Percentiles rank a stretch among this genome's conserved stretches.
These are phyloP conservation scores for Phytophthora macrochlamydospora DNA, from an alignment of 352 stramenopile genomes.

Conservation along the genomic window DNA sequence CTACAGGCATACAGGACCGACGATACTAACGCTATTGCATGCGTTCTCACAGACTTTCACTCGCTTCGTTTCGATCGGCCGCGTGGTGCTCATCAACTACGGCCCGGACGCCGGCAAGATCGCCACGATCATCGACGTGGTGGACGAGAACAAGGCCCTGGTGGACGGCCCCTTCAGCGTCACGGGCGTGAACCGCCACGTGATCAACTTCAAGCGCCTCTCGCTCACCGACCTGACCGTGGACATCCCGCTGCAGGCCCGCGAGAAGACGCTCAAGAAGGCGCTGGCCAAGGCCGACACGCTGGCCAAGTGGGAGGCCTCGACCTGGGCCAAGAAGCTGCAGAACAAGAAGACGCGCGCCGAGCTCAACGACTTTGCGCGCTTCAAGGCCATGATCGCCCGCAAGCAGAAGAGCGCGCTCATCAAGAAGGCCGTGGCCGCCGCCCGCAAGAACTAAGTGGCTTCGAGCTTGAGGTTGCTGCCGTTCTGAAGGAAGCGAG, in stretches of 20 bases:
- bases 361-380: constrained; percentile 97
- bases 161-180: constrained; percentile 93
- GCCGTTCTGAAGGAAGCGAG: constrained; percentile 9
- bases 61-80: constrained; percentile 99
- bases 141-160: not conserved
- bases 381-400: constrained; percentile 99
- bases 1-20: no score
- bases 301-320: constrained; percentile 95
- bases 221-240: constrained; percentile 97
- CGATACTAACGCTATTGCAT: not conserved
- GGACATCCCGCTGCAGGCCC: constrained; percentile 94
- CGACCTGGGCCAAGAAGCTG: constrained; percentile 98
- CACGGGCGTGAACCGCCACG: constrained; percentile 97
- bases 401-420: constrained; percentile 98
- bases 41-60: constrained; percentile 91
- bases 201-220: constrained; percentile 98
- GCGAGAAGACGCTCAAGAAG: constrained; percentile 95
- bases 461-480: constrained; percentile 8
- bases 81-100: constrained; percentile 99
- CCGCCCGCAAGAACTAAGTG: constrained; percentile 78
- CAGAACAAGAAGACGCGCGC: constrained; percentile 95
- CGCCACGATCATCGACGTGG: constrained; percentile 84
- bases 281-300: constrained; percentile 85
- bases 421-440: constrained; percentile 91
- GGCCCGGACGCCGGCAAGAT: constrained; percentile 98